A percentile compares a stretch with the other conserved stretches of the same genome.
These are phyloP conservation scores for Lepidium aucheri DNA, from an alignment of 345 rosid species.

Conservation along the genomic window DNA sequence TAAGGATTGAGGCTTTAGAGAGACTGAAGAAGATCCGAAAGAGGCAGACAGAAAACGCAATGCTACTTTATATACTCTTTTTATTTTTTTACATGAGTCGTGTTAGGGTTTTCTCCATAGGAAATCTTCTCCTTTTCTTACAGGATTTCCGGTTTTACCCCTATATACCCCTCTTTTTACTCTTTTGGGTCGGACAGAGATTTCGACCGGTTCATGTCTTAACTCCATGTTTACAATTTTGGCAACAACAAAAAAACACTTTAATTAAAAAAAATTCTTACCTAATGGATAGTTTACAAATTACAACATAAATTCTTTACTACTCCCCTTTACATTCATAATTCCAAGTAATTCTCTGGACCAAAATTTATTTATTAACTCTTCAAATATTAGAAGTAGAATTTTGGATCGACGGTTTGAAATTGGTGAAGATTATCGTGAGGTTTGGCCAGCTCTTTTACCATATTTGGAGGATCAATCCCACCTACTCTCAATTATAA, in stretches of 20 bases:
- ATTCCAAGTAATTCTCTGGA: too few species aligned
- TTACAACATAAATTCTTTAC: too few species aligned
- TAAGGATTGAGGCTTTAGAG: constrained; percentile 15
- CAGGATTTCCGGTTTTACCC: constrained; percentile 16
- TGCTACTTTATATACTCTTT: constrained; percentile 10
- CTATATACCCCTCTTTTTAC: background rate
- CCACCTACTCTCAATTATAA: too few species aligned
- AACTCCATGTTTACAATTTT: background rate
- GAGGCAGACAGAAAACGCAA: constrained; percentile 6
- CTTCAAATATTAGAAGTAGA: too few species aligned
- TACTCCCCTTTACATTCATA: too few species aligned
- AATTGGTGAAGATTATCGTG: too few species aligned
- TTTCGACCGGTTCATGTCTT: background rate
- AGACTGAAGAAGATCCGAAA: constrained; percentile 19
- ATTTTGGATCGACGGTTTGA: too few species aligned
- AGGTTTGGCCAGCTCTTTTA: too few species aligned
- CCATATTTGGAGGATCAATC: too few species aligned
- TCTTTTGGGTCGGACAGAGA: constrained; percentile 10
- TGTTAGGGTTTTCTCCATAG: constrained; percentile 25
- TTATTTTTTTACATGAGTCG: background rate
- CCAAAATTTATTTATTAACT: too few species aligned
- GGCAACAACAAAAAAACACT: background rate
- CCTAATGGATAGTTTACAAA: too few species aligned
- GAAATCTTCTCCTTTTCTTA: background rate
- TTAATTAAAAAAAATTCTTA: too few species aligned